Evolutionary conservation across 2,329 filamentous ascomycete species (phyloP).

Genomic region (Claviceps sp.): DNA sequence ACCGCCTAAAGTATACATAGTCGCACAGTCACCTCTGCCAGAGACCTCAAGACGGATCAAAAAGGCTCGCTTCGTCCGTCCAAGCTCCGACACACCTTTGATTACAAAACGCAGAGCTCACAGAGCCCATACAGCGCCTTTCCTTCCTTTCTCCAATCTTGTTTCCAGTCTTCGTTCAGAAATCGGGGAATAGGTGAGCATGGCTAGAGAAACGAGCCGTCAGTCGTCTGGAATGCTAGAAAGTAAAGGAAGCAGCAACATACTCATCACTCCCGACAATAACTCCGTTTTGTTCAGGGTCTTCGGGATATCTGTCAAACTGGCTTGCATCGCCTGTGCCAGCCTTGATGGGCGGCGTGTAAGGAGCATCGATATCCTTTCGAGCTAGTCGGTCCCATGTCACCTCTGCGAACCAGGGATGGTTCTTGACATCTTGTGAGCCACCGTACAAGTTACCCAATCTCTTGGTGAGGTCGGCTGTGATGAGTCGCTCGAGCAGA

Average conservation of each 20-base stretch:
- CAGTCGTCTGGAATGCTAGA: constrained; percentile 3
- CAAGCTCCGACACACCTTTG: neutral
- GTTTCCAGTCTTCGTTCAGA: constrained; percentile 29
- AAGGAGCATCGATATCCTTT: constrained; percentile 97
- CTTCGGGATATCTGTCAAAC: constrained; percentile 96
- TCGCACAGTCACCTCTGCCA: neutral
- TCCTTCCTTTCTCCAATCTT: neutral
- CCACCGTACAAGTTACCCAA: constrained; percentile 89
- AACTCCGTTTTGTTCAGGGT: constrained; percentile 81
- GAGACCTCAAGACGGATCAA: neutral
- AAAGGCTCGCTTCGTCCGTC: neutral
- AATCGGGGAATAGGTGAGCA: constrained; percentile 63
- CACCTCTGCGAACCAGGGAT: constrained; percentile 93
- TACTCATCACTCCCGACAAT: constrained; percentile 66
- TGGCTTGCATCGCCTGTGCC: constrained; percentile 91
- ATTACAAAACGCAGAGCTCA: neutral
- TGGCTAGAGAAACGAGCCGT: constrained; percentile 32
- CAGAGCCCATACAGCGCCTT: neutral
- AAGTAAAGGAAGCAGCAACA: constrained; percentile 21
- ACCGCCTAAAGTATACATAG: neutral
- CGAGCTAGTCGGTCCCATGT: constrained; percentile 90
- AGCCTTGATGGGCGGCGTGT: constrained; percentile 88
- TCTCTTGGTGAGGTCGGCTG: constrained; percentile 84
- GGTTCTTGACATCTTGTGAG: constrained; percentile 82
- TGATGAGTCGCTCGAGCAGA: constrained; percentile 84